Evolutionary conservation across 177 flowering plant species (phyloP), one percentile per base, ranked within the genome.

Genomic region (Telopea speciosissima): DNA sequence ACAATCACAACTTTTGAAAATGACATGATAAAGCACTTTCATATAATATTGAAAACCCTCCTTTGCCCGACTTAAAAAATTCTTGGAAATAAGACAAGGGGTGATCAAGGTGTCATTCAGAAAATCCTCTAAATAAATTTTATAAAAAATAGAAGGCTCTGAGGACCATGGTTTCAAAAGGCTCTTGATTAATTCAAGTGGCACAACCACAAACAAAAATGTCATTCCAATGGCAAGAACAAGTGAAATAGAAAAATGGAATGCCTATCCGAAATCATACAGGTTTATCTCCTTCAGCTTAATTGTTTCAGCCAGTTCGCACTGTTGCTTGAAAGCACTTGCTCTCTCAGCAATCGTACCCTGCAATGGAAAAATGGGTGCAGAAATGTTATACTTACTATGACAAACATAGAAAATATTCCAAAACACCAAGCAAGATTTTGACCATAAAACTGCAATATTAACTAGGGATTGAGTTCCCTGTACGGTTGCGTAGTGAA

Each of bases 221-320:
- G n/a, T 3, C 59, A 54, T 21, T 16, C 59, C 59, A 54, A 16
- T 54, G 59, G 59, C 22, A 58, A 58, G 23, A 58, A 1, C 1
- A 4, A 73, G 12, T 4, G 17, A 65, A 16, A 60, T 13, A 6
- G 21, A 2, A n/a, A 68, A 24, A 60, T 21, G 12, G 63, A 72
- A 62, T 44, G 54, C 68, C 54, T 40, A 42, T 67, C n/a, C 62
- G 61, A 58, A 77, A 75, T 36, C 93, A 70, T 91, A 95, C 99
- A 95, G 87, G 74, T 93, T 93, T 77, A 95, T 95, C 84, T 92
- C 99, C 87, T 93, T 95, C 76, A 95, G 82, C 80, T 85, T 95
- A 14, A 86, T 79, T 67, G 97, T 83, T 83, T 95, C 97, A 62
- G 96, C 87, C 77, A 95, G 82, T 81, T 95, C 99, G 81, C 89